Conservation (phyloP, 371 early-diverging fungal genomes). For the Mucor racemosus region DNA sequence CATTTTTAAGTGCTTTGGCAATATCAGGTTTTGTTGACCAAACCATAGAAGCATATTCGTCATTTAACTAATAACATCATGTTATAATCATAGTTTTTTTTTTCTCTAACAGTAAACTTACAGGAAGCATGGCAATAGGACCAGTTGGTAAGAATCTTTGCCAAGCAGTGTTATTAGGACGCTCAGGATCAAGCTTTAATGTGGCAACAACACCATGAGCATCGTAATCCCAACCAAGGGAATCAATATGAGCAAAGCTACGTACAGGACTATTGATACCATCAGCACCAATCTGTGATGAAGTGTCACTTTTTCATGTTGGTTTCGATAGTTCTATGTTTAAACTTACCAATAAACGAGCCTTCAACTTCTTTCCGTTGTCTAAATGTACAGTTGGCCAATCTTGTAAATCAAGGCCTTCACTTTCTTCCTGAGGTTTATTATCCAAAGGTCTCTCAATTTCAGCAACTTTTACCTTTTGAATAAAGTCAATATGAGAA, state of each 20-base stretch:
- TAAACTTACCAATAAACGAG: constrained; percentile 58
- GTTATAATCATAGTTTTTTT: not conserved
- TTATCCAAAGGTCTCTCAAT: constrained; percentile 30
- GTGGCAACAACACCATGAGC: constrained; percentile 92
- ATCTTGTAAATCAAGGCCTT: constrained; percentile 51
- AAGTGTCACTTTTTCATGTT: not conserved
- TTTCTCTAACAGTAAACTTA: constrained; percentile 35
- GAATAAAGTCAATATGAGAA: constrained; percentile 54
- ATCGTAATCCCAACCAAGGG: constrained; percentile 87
- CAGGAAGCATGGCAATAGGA: constrained; percentile 91
- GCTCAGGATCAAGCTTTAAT: constrained; percentile 51
- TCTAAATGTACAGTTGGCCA: constrained; percentile 70
- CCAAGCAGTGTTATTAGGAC: constrained; percentile 78
- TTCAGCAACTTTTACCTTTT: constrained; percentile 61
- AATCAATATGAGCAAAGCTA: constrained; percentile 79
- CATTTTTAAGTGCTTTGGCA: constrained; percentile 64
- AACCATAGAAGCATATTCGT: constrained; percentile 81
- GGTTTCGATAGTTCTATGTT: not conserved
- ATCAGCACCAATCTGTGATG: constrained; percentile 85
- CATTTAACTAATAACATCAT: constrained; percentile 44
- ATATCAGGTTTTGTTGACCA: constrained; percentile 83
- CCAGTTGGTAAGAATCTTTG: constrained; percentile 96
- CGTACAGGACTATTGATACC: constrained; percentile 90
- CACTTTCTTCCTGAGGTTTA: not conserved
- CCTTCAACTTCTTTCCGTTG: constrained; percentile 56